phyloP scores from a whole-genome alignment of 225 moss, liverwort and hornwort genomes.

The Rhytidiadelphus loreus region DNA sequence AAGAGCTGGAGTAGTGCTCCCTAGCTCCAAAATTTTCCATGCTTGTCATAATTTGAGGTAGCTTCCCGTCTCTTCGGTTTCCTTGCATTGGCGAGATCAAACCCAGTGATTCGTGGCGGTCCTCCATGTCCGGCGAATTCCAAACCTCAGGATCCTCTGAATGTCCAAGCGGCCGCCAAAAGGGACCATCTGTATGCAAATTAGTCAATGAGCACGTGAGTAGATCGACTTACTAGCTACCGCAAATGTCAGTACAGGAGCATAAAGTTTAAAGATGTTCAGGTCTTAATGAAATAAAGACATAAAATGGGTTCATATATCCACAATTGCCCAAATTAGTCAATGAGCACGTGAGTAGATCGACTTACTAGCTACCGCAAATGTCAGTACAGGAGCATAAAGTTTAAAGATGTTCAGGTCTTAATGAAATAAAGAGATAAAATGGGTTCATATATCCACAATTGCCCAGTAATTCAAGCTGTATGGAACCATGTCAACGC shows the following conservation, averaged over 20 bases:
- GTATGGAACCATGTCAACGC: background rate
- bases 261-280: background rate
- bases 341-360: background rate
- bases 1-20: background rate
- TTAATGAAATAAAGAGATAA: background rate
- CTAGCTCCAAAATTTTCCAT: background rate
- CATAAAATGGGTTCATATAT: background rate
- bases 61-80: background rate
- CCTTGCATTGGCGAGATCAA: background rate
- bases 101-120: background rate
- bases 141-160: constrained; percentile 5
- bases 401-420: background rate
- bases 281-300: background rate
- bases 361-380: background rate
- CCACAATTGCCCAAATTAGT: too few species aligned
- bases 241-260: background rate
- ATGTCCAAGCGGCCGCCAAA: constrained; percentile 2
- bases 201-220: background rate
- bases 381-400: background rate
- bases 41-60: background rate
- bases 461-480: background rate
- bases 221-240: background rate
- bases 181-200: background rate
- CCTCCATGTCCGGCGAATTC: background rate
- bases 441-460: background rate